Conservation (phyloP, 169 alveolate species). For the Pseudocohnilembus persalinus region DNA sequence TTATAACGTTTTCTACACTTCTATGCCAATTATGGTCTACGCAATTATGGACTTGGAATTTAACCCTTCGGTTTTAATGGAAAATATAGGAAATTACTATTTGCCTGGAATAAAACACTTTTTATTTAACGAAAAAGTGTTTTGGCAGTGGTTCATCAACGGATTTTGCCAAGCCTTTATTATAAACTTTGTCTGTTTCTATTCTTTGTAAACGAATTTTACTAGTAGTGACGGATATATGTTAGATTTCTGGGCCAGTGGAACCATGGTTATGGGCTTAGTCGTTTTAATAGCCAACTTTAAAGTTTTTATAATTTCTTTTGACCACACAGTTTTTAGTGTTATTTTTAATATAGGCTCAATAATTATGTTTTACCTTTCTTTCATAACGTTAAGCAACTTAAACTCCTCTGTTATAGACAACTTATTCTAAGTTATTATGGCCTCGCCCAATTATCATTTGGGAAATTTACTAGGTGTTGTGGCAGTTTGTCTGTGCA, state of each 20-base stretch:
- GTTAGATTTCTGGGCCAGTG: slow-evolving; percentile 53
- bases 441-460: slow-evolving; percentile 9
- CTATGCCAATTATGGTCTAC: slow-evolving; percentile 71
- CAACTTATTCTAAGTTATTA: not conserved
- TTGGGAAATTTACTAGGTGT: slow-evolving; percentile 14
- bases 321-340: slow-evolving; percentile 18
- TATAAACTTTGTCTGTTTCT: slow-evolving; percentile 37
- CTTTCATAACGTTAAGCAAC: not conserved
- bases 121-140: slow-evolving; percentile 48
- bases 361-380: not conserved
- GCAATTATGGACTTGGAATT: slow-evolving; percentile 58
- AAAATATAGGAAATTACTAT: slow-evolving; percentile 54
- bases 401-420: not conserved
- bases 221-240: slow-evolving; percentile 32
- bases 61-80: not conserved
- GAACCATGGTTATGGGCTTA: slow-evolving; percentile 55
- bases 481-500: not conserved
- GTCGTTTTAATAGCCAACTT: slow-evolving; percentile 52
- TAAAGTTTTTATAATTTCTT: slow-evolving; percentile 38
- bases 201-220: slow-evolving; percentile 25
- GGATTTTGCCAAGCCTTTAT: slow-evolving; percentile 47
- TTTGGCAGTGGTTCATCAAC: slow-evolving; percentile 52
- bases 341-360: not conserved
- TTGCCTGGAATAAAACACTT: slow-evolving; percentile 29
- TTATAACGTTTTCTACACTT: slow-evolving; percentile 77